A percentile compares a stretch with the other conserved stretches of the same genome.
These are phyloP conservation scores for Aspergillus novofumigatus DNA, from an alignment of 2,329 filamentous ascomycete genomes.

Conservation along the genomic window DNA sequence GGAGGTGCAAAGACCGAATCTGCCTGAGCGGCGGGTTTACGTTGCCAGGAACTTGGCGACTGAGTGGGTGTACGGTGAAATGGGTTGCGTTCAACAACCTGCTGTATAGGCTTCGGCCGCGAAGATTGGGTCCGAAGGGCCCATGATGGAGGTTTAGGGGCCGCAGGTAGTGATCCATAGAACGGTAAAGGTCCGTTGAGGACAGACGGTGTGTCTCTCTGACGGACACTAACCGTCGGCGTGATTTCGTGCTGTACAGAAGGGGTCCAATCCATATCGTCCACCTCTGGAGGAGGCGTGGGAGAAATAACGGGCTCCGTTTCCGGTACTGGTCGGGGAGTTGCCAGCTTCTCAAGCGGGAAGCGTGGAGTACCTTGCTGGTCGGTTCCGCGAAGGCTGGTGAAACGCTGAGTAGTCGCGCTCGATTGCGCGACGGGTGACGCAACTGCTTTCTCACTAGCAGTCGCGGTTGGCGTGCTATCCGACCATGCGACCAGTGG, in stretches of 20 bases:
- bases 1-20: slow-evolving; percentile 41
- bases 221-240: slow-evolving; percentile 27
- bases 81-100: slow-evolving; percentile 33
- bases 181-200: slow-evolving; percentile 39
- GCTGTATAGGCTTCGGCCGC: slow-evolving; percentile 29
- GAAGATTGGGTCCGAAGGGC: slow-evolving; percentile 31
- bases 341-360: slow-evolving; percentile 39
- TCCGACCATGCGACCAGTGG: slow-evolving; percentile 42
- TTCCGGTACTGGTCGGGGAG: slow-evolving; percentile 19
- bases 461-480: slow-evolving; percentile 27
- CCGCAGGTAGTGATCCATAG: slow-evolving; percentile 39
- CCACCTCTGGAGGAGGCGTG: slow-evolving; percentile 38
- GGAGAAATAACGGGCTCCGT: slow-evolving; percentile 23
- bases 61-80: slow-evolving; percentile 32
- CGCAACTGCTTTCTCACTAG: slow-evolving; percentile 17
- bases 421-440: slow-evolving; percentile 13
- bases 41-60: slow-evolving; percentile 18
- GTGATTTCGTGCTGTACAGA: slow-evolving; percentile 35
- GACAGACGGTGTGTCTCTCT: slow-evolving; percentile 26
- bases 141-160: slow-evolving; percentile 39
- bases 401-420: slow-evolving; percentile 10
- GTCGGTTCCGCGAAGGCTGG: slow-evolving; percentile 12
- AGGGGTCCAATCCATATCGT: slow-evolving; percentile 51
- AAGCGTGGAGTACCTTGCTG: slow-evolving; percentile 26
- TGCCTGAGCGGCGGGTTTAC: slow-evolving; percentile 8